Evolutionary conservation across 805 yeast species (phyloP).

Genomic region (Pichia phayaonensis): DNA sequence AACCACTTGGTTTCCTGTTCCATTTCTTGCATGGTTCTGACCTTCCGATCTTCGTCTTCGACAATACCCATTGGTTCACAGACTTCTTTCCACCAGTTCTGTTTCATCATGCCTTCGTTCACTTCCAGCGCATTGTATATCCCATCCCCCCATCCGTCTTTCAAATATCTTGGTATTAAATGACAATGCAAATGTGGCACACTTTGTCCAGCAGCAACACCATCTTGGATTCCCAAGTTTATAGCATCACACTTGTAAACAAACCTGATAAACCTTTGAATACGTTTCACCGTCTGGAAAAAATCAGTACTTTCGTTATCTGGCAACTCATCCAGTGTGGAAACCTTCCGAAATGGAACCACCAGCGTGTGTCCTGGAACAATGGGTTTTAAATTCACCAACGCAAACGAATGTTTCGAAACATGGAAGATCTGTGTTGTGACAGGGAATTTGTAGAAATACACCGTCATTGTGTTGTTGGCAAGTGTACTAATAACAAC

Average conservation of each 20-base stretch:
- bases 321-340: slow-evolving; percentile 61
- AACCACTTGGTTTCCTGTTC: slow-evolving; percentile 57
- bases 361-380: slow-evolving; percentile 91
- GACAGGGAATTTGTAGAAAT: slow-evolving; percentile 48
- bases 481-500: too few relatives aligned
- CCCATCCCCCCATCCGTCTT: slow-evolving; percentile 57
- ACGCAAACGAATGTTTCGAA: slow-evolving; percentile 64
- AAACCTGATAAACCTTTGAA: slow-evolving; percentile 59
- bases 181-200: slow-evolving; percentile 95
- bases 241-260: slow-evolving; percentile 73
- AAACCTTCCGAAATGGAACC: slow-evolving; percentile 69
- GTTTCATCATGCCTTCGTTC: slow-evolving; percentile 37
- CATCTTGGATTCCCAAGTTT: slow-evolving; percentile 93
- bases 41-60: slow-evolving; percentile 47
- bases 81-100: slow-evolving; percentile 25
- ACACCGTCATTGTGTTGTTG: slow-evolving; percentile 23
- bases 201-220: slow-evolving; percentile 93
- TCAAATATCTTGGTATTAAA: slow-evolving; percentile 72
- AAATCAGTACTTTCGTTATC: slow-evolving; percentile 70
- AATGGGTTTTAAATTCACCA: slow-evolving; percentile 87
- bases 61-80: slow-evolving; percentile 24
- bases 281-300: slow-evolving; percentile 63
- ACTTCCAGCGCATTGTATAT: slow-evolving; percentile 61
- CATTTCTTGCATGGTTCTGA: slow-evolving; percentile 63
- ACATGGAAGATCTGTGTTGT: slow-evolving; percentile 50